A percentile compares a stretch with the other conserved stretches of the same genome.
These are phyloP conservation scores for Themeda triandra DNA, from an alignment of 176 grass and related monocot genomes.

Conservation along the genomic window DNA sequence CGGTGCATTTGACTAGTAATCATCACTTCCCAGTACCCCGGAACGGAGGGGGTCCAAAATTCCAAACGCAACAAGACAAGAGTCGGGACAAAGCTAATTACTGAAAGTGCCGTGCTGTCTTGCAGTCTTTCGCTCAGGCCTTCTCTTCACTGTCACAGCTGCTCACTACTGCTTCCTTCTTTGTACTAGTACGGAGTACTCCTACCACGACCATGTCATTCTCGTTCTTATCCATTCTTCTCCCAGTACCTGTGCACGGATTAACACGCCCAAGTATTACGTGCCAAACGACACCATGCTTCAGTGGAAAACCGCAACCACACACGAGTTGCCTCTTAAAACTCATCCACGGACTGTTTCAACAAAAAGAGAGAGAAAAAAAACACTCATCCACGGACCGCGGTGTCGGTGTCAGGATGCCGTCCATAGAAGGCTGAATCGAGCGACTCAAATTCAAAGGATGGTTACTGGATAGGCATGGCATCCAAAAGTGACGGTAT, in stretches of 20 bases:
- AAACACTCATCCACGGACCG: too few relatives aligned
- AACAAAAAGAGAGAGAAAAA: too few relatives aligned
- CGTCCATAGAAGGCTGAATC: neutral
- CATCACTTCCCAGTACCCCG: neutral
- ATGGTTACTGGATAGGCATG: too few relatives aligned
- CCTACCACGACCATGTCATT: neutral
- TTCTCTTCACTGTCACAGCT: neutral
- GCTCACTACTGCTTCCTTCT: neutral
- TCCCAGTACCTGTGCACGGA: too few relatives aligned
- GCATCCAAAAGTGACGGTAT: too few relatives aligned
- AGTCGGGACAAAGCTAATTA: slow-evolving; percentile 24
- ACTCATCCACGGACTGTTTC: neutral
- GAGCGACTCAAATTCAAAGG: too few relatives aligned
- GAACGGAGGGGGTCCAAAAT: too few relatives aligned
- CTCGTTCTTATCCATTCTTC: neutral
- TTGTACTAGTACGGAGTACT: too few relatives aligned
- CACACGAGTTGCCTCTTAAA: too few relatives aligned
- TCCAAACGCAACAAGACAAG: slow-evolving; percentile 17
- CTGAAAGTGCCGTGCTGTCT: slow-evolving; percentile 24
- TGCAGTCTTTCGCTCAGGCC: too few relatives aligned
- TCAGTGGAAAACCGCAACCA: too few relatives aligned
- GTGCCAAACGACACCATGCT: neutral
- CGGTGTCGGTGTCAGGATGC: neutral
- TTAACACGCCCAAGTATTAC: too few relatives aligned
- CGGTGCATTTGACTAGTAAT: neutral